Conservation (phyloP, 768 basidiomycete species). For the Phanerochaete sordida region DNA sequence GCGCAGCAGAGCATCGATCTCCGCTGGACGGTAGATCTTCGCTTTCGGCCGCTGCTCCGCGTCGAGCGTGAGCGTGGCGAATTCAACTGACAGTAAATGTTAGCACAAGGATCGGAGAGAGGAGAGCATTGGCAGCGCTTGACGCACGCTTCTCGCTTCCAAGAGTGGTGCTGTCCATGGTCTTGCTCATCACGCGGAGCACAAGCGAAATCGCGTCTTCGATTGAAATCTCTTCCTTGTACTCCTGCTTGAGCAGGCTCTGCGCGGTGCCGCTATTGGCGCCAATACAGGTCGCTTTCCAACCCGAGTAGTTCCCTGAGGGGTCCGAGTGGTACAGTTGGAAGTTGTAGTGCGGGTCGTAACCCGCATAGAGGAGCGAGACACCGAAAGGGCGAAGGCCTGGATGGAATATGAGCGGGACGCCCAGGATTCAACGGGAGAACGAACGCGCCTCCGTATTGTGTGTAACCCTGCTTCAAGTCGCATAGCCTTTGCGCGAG, state of each 20-base stretch:
- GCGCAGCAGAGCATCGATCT: slow-evolving; percentile 80
- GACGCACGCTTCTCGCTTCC: slow-evolving; percentile 92
- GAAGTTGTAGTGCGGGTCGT: slow-evolving; percentile 93
- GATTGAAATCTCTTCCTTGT: slow-evolving; percentile 90
- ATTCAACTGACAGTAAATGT: slow-evolving; percentile 66
- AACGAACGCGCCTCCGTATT: slow-evolving; percentile 76
- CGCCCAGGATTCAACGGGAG: background rate
- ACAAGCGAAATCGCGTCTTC: slow-evolving; percentile 93
- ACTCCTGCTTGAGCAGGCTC: slow-evolving; percentile 95
- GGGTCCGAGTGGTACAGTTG: slow-evolving; percentile 99
- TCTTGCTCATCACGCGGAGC: slow-evolving; percentile 96
- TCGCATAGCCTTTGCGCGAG: slow-evolving; percentile 93
- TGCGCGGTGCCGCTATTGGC: slow-evolving; percentile 97
- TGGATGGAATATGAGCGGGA: slow-evolving; percentile 24
- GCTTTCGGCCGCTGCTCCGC: slow-evolving; percentile 74
- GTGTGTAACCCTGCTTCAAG: slow-evolving; percentile 98
- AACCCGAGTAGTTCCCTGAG: slow-evolving; percentile 96
- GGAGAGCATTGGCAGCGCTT: background rate
- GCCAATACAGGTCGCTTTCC: slow-evolving; percentile 99
- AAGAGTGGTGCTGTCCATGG: slow-evolving; percentile 97
- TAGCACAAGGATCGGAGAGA: too few species aligned
- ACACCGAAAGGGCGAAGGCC: slow-evolving; percentile 98
- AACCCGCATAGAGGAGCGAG: slow-evolving; percentile 93
- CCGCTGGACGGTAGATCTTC: slow-evolving; percentile 86
- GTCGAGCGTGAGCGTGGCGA: slow-evolving; percentile 90